Conservation (phyloP, 257 asterid genomes). For the Salvia miltiorrhiza region DNA sequence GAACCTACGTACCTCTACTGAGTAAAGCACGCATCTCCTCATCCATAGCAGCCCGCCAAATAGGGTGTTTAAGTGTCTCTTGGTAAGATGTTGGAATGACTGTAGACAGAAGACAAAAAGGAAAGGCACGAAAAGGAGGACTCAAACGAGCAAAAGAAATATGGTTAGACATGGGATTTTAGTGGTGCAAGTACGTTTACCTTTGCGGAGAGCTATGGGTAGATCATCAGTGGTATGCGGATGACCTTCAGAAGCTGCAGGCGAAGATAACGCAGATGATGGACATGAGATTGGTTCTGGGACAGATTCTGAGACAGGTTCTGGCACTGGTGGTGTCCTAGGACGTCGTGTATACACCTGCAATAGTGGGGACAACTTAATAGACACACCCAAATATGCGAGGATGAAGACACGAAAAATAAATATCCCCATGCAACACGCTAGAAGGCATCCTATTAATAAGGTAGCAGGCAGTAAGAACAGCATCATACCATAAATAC, state of each 20-base stretch:
- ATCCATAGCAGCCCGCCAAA: too few relatives aligned
- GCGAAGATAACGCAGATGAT: background rate
- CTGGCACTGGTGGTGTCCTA: too few relatives aligned
- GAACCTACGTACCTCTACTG: too few relatives aligned
- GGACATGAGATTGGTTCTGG: background rate
- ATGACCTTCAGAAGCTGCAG: background rate
- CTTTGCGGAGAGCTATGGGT: too few relatives aligned
- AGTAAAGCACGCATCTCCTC: too few relatives aligned
- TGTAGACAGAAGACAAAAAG: background rate
- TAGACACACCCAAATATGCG: too few relatives aligned
- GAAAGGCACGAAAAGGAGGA: background rate
- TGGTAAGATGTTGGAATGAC: background rate
- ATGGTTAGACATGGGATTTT: background rate
- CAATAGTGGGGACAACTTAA: background rate
- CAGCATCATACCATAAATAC: too few relatives aligned
- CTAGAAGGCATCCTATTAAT: too few relatives aligned
- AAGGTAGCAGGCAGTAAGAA: too few relatives aligned
- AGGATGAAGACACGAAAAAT: too few relatives aligned
- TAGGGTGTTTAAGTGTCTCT: too few relatives aligned
- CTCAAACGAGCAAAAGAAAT: background rate
- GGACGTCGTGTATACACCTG: background rate
- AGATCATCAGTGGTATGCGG: background rate
- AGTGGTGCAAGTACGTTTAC: background rate
- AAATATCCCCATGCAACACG: too few relatives aligned
- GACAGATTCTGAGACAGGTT: background rate